Base-by-base conservation (phyloP, 2,329 filamentous ascomycete species). In the Alternaria incomplexa region DNA sequence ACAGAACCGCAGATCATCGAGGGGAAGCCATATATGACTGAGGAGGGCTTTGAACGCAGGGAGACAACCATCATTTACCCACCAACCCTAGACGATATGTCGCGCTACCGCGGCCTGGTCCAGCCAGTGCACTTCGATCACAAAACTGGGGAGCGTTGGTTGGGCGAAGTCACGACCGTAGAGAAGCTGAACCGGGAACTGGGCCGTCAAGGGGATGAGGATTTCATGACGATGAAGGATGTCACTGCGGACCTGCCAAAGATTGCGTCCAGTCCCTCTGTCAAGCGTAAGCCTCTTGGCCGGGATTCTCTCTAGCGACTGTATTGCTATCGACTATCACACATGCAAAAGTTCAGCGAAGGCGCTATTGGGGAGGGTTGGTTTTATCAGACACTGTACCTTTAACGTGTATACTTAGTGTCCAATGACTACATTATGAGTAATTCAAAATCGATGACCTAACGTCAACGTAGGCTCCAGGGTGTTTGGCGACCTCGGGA, bases 1-100 rank as follows among this genome's bases (percentile, higher is more conserved):
- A 71, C 36, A 70, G 69, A 73, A n/a, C 78, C 78, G 20, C 72
- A 71, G 17, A 76, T 84, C 25, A 79, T 83, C 8, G 79, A 84
- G 56, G 73, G 77, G 54, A 77, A 76, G 55, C 60, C 50, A 77
- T 76, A 51, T 56, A 76, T 77, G 3, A 79, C 75, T 2, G 69
- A 76, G 2, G 79, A 84, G 32, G 84, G 83, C 4, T 73, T 80
- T 46, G 69, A 78, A 60, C 77, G 79, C 26, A 82, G 77, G 17
- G 81, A 85, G 63, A 80, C 79, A 5, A 83, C 80, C 6, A 83
- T 81, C 73, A 73, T 84, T 2, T 81, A 86, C 66, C 80, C 81
- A 28, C 83, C 83, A 1, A 78, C 74, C 2, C 56, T 83, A 4
- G 80, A 82, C 56, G 72, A 78, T 46, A 67, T 78, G 60, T 70